Conservation (phyloP, 1,284 basidiomycete species). For the Sporisorium scitamineum region DNA sequence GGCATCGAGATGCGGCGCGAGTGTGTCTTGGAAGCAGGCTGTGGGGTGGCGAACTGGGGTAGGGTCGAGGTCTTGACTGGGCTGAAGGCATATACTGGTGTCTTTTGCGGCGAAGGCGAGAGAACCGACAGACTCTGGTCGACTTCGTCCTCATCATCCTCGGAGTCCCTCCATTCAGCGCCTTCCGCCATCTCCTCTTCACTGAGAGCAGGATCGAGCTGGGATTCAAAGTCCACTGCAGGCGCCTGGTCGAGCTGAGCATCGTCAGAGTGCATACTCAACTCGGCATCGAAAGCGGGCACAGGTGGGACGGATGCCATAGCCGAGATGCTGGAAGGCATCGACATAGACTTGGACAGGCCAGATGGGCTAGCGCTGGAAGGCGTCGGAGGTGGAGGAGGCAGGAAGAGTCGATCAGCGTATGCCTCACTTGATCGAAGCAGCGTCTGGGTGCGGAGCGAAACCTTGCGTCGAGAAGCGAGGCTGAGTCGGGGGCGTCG, state of each 20-base stretch:
- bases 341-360: constrained; percentile 45
- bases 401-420: constrained; percentile 44
- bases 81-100: constrained; percentile 22
- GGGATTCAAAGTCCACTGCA: constrained; percentile 18
- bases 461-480: constrained; percentile 40
- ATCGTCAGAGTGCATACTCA: constrained; percentile 2
- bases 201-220: constrained; percentile 25
- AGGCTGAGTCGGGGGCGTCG: constrained; percentile 48
- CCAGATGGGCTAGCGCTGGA: constrained; percentile 4
- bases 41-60: constrained; percentile 40
- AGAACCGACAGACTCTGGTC: constrained; percentile 42
- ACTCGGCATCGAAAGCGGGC: constrained; percentile 9
- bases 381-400: constrained; percentile 32
- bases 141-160: constrained; percentile 50
- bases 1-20: constrained; percentile 38
- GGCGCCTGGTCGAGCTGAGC: background rate
- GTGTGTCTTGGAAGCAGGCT: constrained; percentile 24
- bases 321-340: constrained; percentile 37
- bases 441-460: constrained; percentile 51
- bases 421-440: constrained; percentile 48
- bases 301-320: constrained; percentile 4
- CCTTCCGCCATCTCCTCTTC: constrained; percentile 11
- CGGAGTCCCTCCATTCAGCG: constrained; percentile 22
- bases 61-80: constrained; percentile 35
- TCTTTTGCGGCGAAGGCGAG: constrained; percentile 19